A percentile compares a stretch with the other conserved stretches of the same genome.
phyloP scores from a whole-genome alignment of 495 filamentous ascomycete species.

The Chaetomium fimeti region DNA sequence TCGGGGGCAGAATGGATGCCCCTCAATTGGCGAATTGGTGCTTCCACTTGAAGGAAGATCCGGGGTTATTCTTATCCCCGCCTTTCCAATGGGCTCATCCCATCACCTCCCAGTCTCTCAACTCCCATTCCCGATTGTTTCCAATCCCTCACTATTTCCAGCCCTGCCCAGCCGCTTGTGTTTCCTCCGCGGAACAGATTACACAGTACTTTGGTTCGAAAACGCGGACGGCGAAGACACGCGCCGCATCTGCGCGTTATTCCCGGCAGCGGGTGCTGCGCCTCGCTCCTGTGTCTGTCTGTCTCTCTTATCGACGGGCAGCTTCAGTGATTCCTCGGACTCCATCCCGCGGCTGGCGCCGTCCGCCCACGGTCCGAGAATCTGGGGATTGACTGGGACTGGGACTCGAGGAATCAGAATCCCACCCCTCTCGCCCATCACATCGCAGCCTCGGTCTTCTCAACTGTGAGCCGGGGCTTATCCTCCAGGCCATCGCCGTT shows the following conservation, averaged over 20 bases:
- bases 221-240: background rate
- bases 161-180: constrained; percentile 27
- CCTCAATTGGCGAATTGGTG: constrained; percentile 1
- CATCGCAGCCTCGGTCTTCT: background rate
- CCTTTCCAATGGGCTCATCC: background rate
- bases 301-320: no score
- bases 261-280: constrained; percentile 1
- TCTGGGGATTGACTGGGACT: background rate
- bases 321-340: no score
- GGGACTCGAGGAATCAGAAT: constrained; percentile 1
- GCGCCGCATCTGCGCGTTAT: constrained; percentile 4
- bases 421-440: background rate
- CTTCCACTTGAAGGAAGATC: background rate
- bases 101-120: constrained; percentile 6
- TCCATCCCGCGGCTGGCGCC: background rate
- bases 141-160: constrained; percentile 23
- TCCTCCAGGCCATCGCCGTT: background rate
- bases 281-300: background rate
- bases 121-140: constrained; percentile 10
- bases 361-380: background rate
- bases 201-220: background rate
- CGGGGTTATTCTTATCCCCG: constrained; percentile 21
- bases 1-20: background rate
- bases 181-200: constrained; percentile 11
- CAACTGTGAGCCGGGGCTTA: background rate